Base-by-base conservation (phyloP, 106 monocot genomes). In the Phalaenopsis equestris region DNA sequence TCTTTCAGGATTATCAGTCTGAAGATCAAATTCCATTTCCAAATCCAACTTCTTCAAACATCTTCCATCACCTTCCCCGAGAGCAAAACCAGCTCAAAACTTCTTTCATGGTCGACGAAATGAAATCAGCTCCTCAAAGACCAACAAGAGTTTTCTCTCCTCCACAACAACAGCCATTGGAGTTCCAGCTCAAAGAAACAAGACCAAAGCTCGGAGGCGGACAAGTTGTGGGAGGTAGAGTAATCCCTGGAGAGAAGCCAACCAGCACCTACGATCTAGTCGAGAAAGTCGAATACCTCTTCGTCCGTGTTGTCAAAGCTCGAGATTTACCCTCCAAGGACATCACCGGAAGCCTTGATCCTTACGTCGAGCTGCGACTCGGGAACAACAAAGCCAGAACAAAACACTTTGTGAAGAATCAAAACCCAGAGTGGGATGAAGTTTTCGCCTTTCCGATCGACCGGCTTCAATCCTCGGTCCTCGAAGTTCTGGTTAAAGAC, bases 251-350 rank as follows among this genome's bases (percentile, higher is more conserved):
- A 24, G 84, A 89, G 9, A 93, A 88, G 80, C 79, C 90, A 19
- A 78, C 81, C 16, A 87, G 90, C 37, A 85, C 90, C 8, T 93
- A 87, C n/a, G 90, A 90, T 49, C 88, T 93, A 14, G 93, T 93
- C 10, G 93, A 93, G 72, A 80, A 89, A 57, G 84, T 93, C 85
- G 78, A 87, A 19, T 93, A 89, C 78, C 91, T 93, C 56, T 93
- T 91, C 73, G 88, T 93, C 3, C 91, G 87, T 6, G 89, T 93
- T 5, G 93, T 93, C 24, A 93, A 89, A 65, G 93, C 90, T 4
- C 79, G 89, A 8, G 87, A 91, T 23, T 68, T 93, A 9, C 91
- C 93, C 0, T 3, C 80, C 77, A 91, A 81, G 81, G 93, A 91
- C 70, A 17, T 91, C 65, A 86, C 89, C 3, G 93, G 91, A 10